Conservation (phyloP, 83 land plant species). For the Isoetes engelmannii region DNA sequence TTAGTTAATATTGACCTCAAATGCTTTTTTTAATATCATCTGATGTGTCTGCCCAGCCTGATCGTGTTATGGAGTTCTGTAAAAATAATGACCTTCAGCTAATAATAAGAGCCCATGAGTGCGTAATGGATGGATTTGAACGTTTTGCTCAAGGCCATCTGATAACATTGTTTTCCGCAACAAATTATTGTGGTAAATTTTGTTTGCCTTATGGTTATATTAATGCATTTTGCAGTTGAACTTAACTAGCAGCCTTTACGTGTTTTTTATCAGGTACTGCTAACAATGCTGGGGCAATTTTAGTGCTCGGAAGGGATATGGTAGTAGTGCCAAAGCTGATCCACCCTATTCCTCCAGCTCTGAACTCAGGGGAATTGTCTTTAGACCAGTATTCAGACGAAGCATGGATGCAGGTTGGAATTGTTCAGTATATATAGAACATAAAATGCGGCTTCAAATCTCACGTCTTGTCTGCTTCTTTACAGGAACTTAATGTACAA, state of each 20-base stretch:
- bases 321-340: slow-evolving; percentile 80
- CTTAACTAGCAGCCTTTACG: background rate
- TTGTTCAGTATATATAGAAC: too few species aligned
- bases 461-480: too few species aligned
- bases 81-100: slow-evolving; percentile 83
- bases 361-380: slow-evolving; percentile 60
- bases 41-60: slow-evolving; percentile 53
- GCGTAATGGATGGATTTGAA: slow-evolving; percentile 99
- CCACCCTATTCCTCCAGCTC: slow-evolving; percentile 77
- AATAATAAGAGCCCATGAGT: slow-evolving; percentile 87
- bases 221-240: too few species aligned
- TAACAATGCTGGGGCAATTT: slow-evolving; percentile 81
- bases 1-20: background rate
- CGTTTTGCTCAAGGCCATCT: slow-evolving; percentile 94
- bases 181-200: slow-evolving; percentile 74
- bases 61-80: slow-evolving; percentile 90
- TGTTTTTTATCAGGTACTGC: slow-evolving; percentile 52
- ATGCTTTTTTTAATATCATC: too few species aligned
- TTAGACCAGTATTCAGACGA: slow-evolving; percentile 50
- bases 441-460: too few species aligned
- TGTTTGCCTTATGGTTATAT: too few species aligned
- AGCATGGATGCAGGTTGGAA: slow-evolving; percentile 94
- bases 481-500: slow-evolving; percentile 87
- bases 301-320: slow-evolving; percentile 67
- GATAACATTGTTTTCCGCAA: slow-evolving; percentile 88